Percentiles rank a stretch among this genome's conserved stretches.
phyloP scores from a whole-genome alignment of 768 basidiomycete genomes.

The Hygrocybe coccinea region DNA sequence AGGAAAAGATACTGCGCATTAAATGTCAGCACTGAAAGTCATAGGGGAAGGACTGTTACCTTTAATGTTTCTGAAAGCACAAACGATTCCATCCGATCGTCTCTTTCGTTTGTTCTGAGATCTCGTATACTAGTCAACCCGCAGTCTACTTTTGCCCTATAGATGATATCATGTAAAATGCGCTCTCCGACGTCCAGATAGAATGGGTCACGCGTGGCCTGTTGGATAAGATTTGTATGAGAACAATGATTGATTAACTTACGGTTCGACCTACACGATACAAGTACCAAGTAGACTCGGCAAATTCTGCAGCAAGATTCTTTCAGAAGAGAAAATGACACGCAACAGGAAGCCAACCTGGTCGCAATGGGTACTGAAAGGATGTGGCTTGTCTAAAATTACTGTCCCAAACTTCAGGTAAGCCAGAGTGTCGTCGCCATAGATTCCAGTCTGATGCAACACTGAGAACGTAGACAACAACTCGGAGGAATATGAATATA shows the following conservation, averaged over 20 bases:
- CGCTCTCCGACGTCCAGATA: constrained; percentile 90
- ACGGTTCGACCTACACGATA: constrained; percentile 57
- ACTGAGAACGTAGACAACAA: neutral
- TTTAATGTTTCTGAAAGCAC: constrained; percentile 90
- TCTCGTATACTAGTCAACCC: constrained; percentile 82
- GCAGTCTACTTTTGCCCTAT: constrained; percentile 76
- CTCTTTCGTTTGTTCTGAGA: constrained; percentile 68
- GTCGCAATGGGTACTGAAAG: constrained; percentile 74
- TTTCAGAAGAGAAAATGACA: neutral
- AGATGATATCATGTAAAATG: constrained; percentile 67
- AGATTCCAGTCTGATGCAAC: constrained; percentile 74
- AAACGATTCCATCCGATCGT: constrained; percentile 97
- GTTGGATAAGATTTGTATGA: constrained; percentile 11
- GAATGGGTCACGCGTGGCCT: constrained; percentile 90
- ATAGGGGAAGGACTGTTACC: constrained; percentile 35
- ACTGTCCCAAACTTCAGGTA: constrained; percentile 92
- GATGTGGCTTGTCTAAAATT: constrained; percentile 66
- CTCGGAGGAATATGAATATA: neutral
- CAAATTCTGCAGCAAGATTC: constrained; percentile 55
- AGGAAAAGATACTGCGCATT: constrained; percentile 77
- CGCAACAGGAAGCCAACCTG: constrained; percentile 40
- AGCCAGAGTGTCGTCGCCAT: constrained; percentile 80
- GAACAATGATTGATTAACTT: neutral
- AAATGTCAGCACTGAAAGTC: neutral
- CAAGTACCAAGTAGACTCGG: constrained; percentile 95